Base-by-base conservation (phyloP, 495 filamentous ascomycete species). In the Rusavskia elegans region DNA sequence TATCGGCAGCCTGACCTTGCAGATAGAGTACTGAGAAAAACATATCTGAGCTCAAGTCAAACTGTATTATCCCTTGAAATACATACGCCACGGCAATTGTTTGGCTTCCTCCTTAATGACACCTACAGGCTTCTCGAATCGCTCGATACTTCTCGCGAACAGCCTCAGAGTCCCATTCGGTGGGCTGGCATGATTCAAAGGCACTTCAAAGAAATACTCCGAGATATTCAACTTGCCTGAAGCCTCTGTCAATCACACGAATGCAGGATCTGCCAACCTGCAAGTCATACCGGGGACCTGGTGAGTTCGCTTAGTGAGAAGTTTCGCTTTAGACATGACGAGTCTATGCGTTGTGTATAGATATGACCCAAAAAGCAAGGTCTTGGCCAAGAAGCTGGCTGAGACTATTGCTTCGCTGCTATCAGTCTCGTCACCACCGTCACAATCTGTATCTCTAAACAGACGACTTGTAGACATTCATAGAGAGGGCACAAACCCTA, bases 171-270 rank as follows among this genome's bases (percentile, higher is more conserved):
- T 77, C 17, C 76, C 79, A n/a, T 68, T 66, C 1, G 65, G 62
- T 17, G 80, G 83, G n/a, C 76, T 75, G 53, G 70, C 62, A 64
- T 93, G 80, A 64, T 92, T 83, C 49, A 79, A 68, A 35, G 88
- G 87, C 10, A 95, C 87, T 58, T 87, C 79, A 61, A 95, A 95
- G 70, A 87, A 84, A 51, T 87, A 73, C 63, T 94, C 88, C 2
- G 80, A 81, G 44, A 93, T 75, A 42, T 75, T 75, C 9, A 94
- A 68, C 61, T 81, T 85, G 32, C 87, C 88, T 87, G 53, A 7
- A 51, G 20, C 19, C 5, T n/a, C 17, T 53, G 39, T 46, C 49
- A 45, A 23, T 20, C 41, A 10, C 16, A 57, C 5, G 17, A 45
- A 27, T 27, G 2, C 25, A 40, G 17, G 32, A 13, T 13, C 30